These are phyloP conservation scores for Erucastrum elatum DNA, from an alignment of 345 rosid genomes.

Conservation along the genomic window DNA sequence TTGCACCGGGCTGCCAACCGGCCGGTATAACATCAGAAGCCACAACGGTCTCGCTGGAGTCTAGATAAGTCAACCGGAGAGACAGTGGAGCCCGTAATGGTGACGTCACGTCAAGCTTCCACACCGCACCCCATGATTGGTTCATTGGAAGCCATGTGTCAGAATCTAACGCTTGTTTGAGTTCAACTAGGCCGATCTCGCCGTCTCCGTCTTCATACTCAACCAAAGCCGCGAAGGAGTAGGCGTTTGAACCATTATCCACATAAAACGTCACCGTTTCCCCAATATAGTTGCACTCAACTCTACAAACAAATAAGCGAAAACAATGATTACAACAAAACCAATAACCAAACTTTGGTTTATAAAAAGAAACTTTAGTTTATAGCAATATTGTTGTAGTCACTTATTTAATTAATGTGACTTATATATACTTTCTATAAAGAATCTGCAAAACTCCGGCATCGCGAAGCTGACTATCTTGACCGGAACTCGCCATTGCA, in stretches of 20 bases:
- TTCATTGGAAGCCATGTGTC: slow-evolving; percentile 58
- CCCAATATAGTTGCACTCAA: slow-evolving; percentile 53
- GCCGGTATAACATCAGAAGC: slow-evolving; percentile 56
- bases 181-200: slow-evolving; percentile 43
- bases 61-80: slow-evolving; percentile 46
- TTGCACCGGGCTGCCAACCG: slow-evolving; percentile 55
- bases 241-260: slow-evolving; percentile 52
- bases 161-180: slow-evolving; percentile 47
- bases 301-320: slow-evolving; percentile 39
- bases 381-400: not conserved
- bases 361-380: not conserved
- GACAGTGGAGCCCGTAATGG: slow-evolving; percentile 55
- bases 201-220: slow-evolving; percentile 59
- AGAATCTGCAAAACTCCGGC: slow-evolving; percentile 57
- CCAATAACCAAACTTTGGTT: not conserved
- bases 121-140: slow-evolving; percentile 60
- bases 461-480: slow-evolving; percentile 51
- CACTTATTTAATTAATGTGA: not conserved
- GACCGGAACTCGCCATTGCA: slow-evolving; percentile 63
- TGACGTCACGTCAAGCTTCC: slow-evolving; percentile 54
- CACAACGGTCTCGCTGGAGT: slow-evolving; percentile 38
- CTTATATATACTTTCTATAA: slow-evolving; percentile 48
- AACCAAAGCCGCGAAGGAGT: slow-evolving; percentile 53
- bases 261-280: slow-evolving; percentile 46
- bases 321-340: not conserved